Percentiles rank a stretch among this genome's conserved stretches.
phyloP scores from a whole-genome alignment of 2,329 filamentous ascomycete species.

The Fusarium pseudocircinatum region DNA sequence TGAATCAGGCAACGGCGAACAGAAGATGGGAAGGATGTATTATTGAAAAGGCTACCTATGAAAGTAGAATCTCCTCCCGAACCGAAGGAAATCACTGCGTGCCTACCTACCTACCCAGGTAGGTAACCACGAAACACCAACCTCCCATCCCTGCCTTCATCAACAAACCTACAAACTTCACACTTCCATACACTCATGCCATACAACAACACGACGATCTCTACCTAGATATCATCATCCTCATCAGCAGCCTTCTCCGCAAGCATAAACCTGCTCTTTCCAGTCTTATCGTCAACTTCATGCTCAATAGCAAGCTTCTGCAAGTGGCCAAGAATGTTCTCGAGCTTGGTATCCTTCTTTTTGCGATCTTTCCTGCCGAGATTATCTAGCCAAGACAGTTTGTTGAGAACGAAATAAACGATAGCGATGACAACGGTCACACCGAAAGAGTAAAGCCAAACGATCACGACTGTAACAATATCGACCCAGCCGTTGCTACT shows the following conservation, averaged over 20 bases:
- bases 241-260: constrained; percentile 21
- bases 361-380: constrained; percentile 20
- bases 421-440: constrained; percentile 27
- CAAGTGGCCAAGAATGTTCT: constrained; percentile 20
- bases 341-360: constrained; percentile 22
- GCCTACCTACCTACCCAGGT: background rate
- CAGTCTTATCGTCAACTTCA: constrained; percentile 27
- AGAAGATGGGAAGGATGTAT: background rate
- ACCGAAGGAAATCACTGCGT: background rate
- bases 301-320: constrained; percentile 29
- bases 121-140: background rate
- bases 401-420: constrained; percentile 24
- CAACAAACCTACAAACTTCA: background rate
- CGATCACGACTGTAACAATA: constrained; percentile 15
- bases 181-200: background rate
- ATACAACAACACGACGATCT: rapidly evolving
- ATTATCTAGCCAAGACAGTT: constrained; percentile 25
- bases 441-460: constrained; percentile 29
- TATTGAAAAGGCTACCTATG: rapidly evolving
- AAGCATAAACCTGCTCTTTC: constrained; percentile 13
- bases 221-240: constrained; percentile 23
- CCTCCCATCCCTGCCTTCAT: rapidly evolving
- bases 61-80: background rate
- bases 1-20: background rate
- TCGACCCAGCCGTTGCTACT: constrained; percentile 28